Conservation (phyloP, 2,329 filamentous ascomycete genomes). For the Sphaerulina populicola region DNA sequence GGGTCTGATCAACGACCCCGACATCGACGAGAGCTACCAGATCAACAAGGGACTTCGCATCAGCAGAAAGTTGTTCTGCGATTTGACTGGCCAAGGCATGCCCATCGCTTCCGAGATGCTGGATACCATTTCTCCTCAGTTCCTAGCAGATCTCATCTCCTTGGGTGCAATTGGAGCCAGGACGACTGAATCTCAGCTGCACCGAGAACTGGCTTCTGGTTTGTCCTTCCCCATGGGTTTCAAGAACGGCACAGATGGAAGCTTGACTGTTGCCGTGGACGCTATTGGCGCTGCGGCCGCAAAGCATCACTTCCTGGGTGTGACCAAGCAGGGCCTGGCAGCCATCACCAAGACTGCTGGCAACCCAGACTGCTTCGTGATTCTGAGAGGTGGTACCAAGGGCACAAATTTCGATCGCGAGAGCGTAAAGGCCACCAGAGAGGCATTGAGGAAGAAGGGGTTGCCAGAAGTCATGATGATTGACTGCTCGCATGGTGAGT, state of each 20-base stretch:
- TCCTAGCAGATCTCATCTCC: slow-evolving; percentile 89
- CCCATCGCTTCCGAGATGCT: slow-evolving; percentile 98
- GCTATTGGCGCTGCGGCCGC: slow-evolving; percentile 74
- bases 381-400: slow-evolving; percentile 80
- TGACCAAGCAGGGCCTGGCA: slow-evolving; percentile 93
- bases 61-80: slow-evolving; percentile 85
- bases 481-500: slow-evolving; percentile 87
- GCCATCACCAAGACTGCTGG: slow-evolving; percentile 89
- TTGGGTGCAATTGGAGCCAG: slow-evolving; percentile 91
- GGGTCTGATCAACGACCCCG: slow-evolving; percentile 96
- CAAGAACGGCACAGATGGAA: slow-evolving; percentile 98
- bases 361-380: slow-evolving; percentile 96
- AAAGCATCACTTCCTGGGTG: slow-evolving; percentile 96
- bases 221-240: slow-evolving; percentile 96
- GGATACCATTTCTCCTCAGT: slow-evolving; percentile 97
- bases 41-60: slow-evolving; percentile 97
- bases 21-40: slow-evolving; percentile 93
- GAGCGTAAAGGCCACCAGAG: slow-evolving; percentile 69
- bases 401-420: slow-evolving; percentile 91
- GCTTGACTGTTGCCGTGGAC: slow-evolving; percentile 83
- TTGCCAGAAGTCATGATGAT: slow-evolving; percentile 91
- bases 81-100: slow-evolving; percentile 78
- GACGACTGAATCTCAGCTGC: slow-evolving; percentile 92
- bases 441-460: slow-evolving; percentile 70
- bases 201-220: slow-evolving; percentile 89